Conservation (phyloP, 1,284 basidiomycete genomes). For the Erythrobasidium hasegawianum region DNA sequence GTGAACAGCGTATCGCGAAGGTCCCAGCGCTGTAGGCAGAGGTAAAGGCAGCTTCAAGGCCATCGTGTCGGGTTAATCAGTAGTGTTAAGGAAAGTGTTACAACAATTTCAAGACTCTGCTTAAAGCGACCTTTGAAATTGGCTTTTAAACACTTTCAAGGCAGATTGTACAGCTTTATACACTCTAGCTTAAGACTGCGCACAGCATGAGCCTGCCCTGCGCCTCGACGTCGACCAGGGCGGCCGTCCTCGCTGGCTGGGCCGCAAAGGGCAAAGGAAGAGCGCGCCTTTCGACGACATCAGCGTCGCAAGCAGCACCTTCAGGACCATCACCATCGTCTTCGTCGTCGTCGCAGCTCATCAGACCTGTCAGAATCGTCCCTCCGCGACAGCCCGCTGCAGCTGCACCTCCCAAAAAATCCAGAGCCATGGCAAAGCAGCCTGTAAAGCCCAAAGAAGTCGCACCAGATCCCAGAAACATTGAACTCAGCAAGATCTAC, state of each 20-base stretch:
- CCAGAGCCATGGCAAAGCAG: constrained; percentile 8
- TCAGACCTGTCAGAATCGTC: constrained; percentile 28
- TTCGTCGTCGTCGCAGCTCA: constrained; percentile 19
- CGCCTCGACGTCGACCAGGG: constrained; percentile 6
- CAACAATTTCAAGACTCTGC: too few species aligned
- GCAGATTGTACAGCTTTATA: too few species aligned
- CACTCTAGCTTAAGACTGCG: too few species aligned
- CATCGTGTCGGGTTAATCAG: too few species aligned
- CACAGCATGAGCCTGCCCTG: neutral
- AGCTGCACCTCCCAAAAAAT: constrained; percentile 1
- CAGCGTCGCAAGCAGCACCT: too few species aligned
- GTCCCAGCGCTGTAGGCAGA: constrained; percentile 17
- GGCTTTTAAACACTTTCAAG: too few species aligned
- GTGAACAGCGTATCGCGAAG: constrained; percentile 57
- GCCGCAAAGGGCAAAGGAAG: neutral
- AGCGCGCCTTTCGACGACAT: neutral
- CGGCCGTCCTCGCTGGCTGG: constrained; percentile 7
- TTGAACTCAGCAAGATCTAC: constrained; percentile 23
- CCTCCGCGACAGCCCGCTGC: constrained; percentile 13
- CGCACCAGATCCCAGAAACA: constrained; percentile 10
- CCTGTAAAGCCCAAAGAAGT: constrained; percentile 7
- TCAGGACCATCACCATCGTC: constrained; percentile 35
- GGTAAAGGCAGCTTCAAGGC: too few species aligned
- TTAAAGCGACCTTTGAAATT: too few species aligned
- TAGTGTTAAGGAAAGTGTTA: too few species aligned